Percentiles rank a stretch among this genome's conserved stretches.
Evolutionary conservation across 1,139 yeast genomes (phyloP).

Genomic region (Yamadazyma kanchanaburiensis): DNA sequence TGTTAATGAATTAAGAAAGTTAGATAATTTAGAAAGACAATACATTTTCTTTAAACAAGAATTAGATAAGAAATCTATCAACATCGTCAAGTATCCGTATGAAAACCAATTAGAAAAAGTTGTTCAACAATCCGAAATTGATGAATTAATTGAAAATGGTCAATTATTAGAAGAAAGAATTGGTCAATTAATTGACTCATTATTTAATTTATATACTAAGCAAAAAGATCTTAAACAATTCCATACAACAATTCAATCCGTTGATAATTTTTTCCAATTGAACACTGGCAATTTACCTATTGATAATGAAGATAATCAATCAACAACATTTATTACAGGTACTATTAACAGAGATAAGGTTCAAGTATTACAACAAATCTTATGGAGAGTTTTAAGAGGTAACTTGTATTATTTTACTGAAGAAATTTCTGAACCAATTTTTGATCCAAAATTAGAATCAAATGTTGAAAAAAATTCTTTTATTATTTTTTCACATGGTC

Average conservation of each 20-base stretch:
- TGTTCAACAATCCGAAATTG: conserved; percentile 64
- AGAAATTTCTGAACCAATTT: conserved; percentile 53
- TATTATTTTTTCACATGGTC: conserved; percentile 45
- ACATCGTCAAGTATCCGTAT: conserved; percentile 41
- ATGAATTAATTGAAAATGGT: conserved; percentile 68
- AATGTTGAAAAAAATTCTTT: conserved; percentile 38
- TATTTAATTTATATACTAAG: conserved; percentile 30
- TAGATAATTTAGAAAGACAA: conserved; percentile 70
- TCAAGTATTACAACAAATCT: conserved; percentile 71
- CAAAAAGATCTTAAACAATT: conserved; percentile 37
- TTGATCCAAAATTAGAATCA: conserved; percentile 31
- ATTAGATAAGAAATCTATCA: conserved; percentile 47
- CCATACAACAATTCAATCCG: conserved; percentile 49
- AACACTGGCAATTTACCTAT: conserved; percentile 23
- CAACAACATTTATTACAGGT: conserved; percentile 65
- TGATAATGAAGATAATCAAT: conserved; percentile 13
- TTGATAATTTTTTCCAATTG: conserved; percentile 58
- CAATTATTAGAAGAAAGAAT: conserved; percentile 46
- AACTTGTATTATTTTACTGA: conserved; percentile 73
- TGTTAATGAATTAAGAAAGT: conserved; percentile 62
- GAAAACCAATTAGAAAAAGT: conserved; percentile 34
- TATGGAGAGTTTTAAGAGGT: conserved; percentile 93
- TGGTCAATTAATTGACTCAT: conserved; percentile 37
- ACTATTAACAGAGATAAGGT: conserved; percentile 74
- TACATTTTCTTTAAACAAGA: conserved; percentile 49